A percentile compares a stretch with the other conserved stretches of the same genome.
These are phyloP conservation scores for Fusarium nisikadoi DNA, from an alignment of 2,329 filamentous ascomycete species.

Conservation along the genomic window DNA sequence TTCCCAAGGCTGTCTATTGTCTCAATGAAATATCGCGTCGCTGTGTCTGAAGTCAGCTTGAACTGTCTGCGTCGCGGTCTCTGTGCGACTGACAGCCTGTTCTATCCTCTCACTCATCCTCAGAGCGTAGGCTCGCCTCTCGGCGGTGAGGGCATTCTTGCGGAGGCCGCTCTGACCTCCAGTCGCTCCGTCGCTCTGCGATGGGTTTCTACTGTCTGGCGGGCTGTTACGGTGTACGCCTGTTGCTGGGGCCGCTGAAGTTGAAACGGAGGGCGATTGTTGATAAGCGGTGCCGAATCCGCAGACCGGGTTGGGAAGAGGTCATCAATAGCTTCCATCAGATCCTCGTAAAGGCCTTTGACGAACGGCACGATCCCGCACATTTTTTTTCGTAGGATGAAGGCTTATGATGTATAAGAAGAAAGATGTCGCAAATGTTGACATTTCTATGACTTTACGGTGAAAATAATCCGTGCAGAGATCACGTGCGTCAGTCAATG, in stretches of 20 bases:
- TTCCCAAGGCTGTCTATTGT: neutral
- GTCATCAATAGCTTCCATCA: conserved; percentile 23
- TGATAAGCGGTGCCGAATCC: conserved; percentile 5
- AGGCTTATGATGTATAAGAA: neutral
- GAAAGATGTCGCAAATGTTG: neutral
- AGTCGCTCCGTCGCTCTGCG: neutral
- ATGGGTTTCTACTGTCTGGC: neutral
- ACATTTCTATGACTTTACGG: neutral
- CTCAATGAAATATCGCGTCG: neutral
- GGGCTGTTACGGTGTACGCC: conserved; percentile 5
- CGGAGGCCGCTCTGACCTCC: neutral
- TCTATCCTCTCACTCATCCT: neutral
- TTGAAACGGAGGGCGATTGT: conserved; percentile 4
- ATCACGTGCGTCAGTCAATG: neutral
- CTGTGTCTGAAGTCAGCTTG: neutral
- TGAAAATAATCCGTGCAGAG: neutral
- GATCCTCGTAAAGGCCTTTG: conserved; percentile 9
- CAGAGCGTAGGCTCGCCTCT: conserved; percentile 1
- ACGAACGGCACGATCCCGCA: conserved; percentile 8
- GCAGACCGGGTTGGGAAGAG: conserved; percentile 9
- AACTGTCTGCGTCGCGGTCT: neutral
- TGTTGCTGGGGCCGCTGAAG: neutral
- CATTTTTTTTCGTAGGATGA: neutral
- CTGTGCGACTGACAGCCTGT: neutral
- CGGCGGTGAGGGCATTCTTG: conserved; percentile 12